Evolutionary conservation across 139 green algal species (phyloP).

Genomic region (Chlamydomonas urium): DNA sequence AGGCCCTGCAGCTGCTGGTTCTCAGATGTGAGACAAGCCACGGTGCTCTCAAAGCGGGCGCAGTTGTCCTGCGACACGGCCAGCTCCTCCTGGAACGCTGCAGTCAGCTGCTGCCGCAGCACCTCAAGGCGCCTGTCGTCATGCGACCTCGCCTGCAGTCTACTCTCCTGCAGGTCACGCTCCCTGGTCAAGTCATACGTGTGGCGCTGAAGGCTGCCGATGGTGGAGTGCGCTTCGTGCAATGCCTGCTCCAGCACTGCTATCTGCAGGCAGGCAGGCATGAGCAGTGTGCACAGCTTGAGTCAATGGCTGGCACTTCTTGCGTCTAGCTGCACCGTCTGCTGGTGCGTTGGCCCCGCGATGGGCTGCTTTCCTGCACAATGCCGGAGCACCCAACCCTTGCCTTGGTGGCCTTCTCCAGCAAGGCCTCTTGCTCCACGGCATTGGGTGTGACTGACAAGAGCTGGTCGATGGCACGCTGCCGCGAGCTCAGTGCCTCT

Average conservation of each 20-base stretch:
- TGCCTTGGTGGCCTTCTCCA: not conserved
- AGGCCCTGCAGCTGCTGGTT: constrained; percentile 1
- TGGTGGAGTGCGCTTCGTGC: constrained; percentile 35
- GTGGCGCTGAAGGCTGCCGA: constrained; percentile 17
- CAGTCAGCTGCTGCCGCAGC: constrained; percentile 33
- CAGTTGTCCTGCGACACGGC: not conserved
- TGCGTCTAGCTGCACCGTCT: not conserved
- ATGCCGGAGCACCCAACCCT: not conserved
- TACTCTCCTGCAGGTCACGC: constrained; percentile 14
- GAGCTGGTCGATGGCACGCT: constrained; percentile 40
- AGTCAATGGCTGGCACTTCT: not conserved
- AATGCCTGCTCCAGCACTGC: constrained; percentile 53
- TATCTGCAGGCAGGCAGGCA: constrained; percentile 20
- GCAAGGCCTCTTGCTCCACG: not conserved
- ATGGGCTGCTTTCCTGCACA: not conserved
- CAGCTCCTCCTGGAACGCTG: constrained; percentile 21
- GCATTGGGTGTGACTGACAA: not conserved
- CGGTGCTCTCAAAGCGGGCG: not conserved
- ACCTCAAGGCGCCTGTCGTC: constrained; percentile 35
- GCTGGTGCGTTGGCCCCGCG: not conserved
- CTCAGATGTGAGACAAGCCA: not conserved
- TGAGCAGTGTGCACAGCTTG: not conserved
- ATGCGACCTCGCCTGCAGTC: constrained; percentile 1
- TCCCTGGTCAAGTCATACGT: not conserved
- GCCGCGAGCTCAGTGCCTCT: constrained; percentile 42